Conservation (phyloP, 2,329 filamentous ascomycete species). For the Pseudogymnoascus sp. region DNA sequence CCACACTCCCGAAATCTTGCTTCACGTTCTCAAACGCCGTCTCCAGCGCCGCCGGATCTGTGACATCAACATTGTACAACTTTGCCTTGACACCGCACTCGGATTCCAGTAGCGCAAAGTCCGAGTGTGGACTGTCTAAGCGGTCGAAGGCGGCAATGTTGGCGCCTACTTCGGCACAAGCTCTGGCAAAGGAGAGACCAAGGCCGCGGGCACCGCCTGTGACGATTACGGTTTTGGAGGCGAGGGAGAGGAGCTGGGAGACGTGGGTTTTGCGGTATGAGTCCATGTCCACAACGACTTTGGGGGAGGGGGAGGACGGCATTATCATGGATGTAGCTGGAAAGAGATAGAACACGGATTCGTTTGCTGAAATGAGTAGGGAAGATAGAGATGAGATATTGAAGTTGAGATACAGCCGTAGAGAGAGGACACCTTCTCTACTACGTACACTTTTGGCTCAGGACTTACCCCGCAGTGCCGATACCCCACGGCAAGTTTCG, state of each 20-base stretch:
- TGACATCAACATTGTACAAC: background rate
- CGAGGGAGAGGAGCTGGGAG: background rate
- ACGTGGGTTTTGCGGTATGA: background rate
- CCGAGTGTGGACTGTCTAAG: background rate
- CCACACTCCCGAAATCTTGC: background rate
- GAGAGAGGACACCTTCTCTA: background rate
- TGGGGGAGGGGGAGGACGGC: background rate
- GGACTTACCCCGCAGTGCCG: background rate
- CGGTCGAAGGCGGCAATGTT: constrained; percentile 39
- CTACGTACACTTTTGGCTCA: background rate
- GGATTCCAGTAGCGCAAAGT: background rate
- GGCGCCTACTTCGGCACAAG: constrained; percentile 59
- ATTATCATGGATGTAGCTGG: background rate
- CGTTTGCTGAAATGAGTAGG: background rate
- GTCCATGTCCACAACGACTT: background rate
- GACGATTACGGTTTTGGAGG: constrained; percentile 53
- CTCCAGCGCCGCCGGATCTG: background rate
- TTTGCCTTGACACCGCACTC: background rate
- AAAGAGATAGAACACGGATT: background rate
- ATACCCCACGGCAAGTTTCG: background rate
- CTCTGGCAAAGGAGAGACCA: constrained; percentile 53
- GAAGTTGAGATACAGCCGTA: background rate
- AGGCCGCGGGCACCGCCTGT: constrained; percentile 67
- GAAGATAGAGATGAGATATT: background rate
- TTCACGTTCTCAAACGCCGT: background rate